Evolutionary conservation across 306 rosid genomes (phyloP).

Genomic region (Citrullus amarus): DNA sequence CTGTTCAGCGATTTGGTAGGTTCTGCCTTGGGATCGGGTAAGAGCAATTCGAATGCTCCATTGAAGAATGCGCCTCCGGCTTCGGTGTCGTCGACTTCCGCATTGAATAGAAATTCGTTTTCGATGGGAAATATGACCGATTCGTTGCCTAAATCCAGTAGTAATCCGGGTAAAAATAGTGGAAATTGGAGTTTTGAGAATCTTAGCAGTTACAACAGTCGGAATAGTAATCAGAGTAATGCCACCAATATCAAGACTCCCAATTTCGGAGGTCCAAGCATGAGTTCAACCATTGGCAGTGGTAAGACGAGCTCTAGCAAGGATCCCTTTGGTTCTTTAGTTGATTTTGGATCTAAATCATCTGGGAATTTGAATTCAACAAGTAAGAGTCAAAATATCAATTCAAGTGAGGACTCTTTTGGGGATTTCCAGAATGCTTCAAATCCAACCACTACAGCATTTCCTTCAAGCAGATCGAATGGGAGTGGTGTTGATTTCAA

Average conservation of each 20-base stretch:
- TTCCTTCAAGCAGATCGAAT: conserved; percentile 20
- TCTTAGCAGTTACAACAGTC: conserved; percentile 14
- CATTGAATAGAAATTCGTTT: conserved; percentile 32
- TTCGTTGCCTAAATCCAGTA: conserved; percentile 54
- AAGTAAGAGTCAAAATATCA: conserved; percentile 21
- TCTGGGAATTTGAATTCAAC: conserved; percentile 45
- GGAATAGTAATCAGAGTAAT: conserved; percentile 7
- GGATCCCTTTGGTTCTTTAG: conserved; percentile 84
- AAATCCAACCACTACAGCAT: conserved; percentile 34
- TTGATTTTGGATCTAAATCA: conserved; percentile 60
- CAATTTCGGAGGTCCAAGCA: conserved; percentile 49
- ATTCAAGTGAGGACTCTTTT: conserved; percentile 34
- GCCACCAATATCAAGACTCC: conserved; percentile 19
- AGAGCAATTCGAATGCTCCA: conserved; percentile 36
- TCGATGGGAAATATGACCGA: conserved; percentile 54
- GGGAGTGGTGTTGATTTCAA: conserved; percentile 23
- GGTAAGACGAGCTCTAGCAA: conserved; percentile 34
- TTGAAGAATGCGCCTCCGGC: conserved; percentile 41
- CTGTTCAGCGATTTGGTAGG: conserved; percentile 79
- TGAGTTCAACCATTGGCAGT: conserved; percentile 11
- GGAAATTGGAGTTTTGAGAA: conserved; percentile 40
- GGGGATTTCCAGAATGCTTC: conserved; percentile 76
- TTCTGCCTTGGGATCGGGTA: conserved; percentile 65
- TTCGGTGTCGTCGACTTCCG: not conserved
- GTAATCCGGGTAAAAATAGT: conserved; percentile 16